Conservation (phyloP, 2,329 filamentous ascomycete genomes). For the Penicillium sp. region DNA sequence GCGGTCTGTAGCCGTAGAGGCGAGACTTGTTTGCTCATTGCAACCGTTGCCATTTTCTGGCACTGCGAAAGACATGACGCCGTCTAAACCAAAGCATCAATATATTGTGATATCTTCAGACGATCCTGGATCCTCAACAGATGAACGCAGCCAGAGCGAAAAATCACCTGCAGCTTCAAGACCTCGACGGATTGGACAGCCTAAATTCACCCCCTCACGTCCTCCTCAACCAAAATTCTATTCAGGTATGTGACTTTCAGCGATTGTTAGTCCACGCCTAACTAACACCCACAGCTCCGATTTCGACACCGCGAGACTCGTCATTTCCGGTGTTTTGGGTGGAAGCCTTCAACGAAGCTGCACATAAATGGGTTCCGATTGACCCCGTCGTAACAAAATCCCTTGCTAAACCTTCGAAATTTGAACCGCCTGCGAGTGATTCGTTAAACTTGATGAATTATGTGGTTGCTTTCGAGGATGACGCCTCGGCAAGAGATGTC, state of each 20-base stretch:
- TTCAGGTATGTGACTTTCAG: constrained; percentile 20
- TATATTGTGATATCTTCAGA: constrained; percentile 43
- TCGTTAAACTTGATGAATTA: constrained; percentile 76
- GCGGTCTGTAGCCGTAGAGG: constrained; percentile 75
- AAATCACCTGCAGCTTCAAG: constrained; percentile 21
- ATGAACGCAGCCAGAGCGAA: constrained; percentile 22
- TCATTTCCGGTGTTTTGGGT: constrained; percentile 89
- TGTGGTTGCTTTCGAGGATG: constrained; percentile 79
- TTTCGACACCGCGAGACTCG: constrained; percentile 63
- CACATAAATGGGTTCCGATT: constrained; percentile 88
- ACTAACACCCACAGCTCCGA: constrained; percentile 34
- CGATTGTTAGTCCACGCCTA: background rate
- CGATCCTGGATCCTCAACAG: constrained; percentile 32
- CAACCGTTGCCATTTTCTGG: constrained; percentile 73
- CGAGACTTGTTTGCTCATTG: constrained; percentile 84
- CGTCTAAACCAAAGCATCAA: constrained; percentile 40
- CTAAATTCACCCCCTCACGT: constrained; percentile 32
- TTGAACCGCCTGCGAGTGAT: constrained; percentile 83
- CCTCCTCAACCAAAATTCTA: constrained; percentile 17
- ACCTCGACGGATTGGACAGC: constrained; percentile 38
- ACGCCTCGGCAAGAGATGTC: constrained; percentile 77
- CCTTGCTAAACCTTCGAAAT: constrained; percentile 69
- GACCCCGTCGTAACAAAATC: constrained; percentile 81
- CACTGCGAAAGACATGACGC: constrained; percentile 44
- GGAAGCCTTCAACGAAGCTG: constrained; percentile 79